These are phyloP conservation scores for Cymbidium sinense DNA, from an alignment of 106 monocot species.

Conservation along the genomic window DNA sequence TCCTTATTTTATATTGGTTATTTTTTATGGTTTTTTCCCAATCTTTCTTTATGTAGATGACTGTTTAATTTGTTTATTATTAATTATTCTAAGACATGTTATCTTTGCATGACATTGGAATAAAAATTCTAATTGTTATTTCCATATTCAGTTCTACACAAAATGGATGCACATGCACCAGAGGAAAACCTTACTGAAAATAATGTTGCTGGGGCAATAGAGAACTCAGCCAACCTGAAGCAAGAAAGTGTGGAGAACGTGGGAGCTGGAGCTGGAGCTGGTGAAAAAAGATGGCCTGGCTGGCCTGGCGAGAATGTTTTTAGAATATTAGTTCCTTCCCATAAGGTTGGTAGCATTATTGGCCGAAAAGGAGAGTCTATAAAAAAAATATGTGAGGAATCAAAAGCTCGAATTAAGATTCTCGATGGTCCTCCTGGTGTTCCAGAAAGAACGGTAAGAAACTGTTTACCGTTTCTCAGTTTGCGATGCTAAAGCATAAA, in stretches of 20 bases:
- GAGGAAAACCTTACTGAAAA: constrained; percentile 19
- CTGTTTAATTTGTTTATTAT: background rate
- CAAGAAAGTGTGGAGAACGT: background rate
- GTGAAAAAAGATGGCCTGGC: constrained; percentile 84
- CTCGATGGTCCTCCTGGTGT: constrained; percentile 80
- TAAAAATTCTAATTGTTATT: too few species aligned
- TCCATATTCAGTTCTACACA: background rate
- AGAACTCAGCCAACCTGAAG: constrained; percentile 2
- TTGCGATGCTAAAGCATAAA: background rate
- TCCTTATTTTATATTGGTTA: background rate
- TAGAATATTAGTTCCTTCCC: constrained; percentile 69
- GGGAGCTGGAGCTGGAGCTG: background rate
- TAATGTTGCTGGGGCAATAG: constrained; percentile 12
- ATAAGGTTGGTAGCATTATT: constrained; percentile 83
- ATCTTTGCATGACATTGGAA: background rate
- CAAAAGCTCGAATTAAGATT: constrained; percentile 83
- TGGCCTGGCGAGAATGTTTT: constrained; percentile 96
- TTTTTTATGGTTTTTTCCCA: background rate
- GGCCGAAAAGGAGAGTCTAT: constrained; percentile 89
- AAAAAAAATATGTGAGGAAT: constrained; percentile 90
- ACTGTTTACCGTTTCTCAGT: background rate
- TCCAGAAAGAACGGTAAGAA: constrained; percentile 86
- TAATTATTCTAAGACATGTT: background rate
- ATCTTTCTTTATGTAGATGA: background rate
- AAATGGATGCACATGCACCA: constrained; percentile 23